Percentiles rank a stretch among this genome's conserved stretches.
Conservation (phyloP, 176 grass and related monocot species). For the Cenchrus purpureus region DNA sequence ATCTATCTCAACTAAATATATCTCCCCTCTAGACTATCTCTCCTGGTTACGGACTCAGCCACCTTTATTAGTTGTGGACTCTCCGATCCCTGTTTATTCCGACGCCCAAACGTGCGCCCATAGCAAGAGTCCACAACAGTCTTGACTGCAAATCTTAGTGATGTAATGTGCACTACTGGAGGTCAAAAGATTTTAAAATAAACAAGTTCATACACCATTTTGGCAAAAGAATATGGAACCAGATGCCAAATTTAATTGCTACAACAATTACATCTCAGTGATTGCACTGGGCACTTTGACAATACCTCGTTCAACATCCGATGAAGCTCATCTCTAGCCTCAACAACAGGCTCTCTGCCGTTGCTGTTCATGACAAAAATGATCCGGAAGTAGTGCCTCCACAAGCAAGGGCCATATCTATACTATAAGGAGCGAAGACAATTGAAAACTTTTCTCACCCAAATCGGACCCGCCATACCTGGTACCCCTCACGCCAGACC, state of each 20-base stretch:
- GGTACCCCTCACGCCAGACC: too few species aligned
- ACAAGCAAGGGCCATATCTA: conserved; percentile 27
- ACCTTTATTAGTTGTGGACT: too few species aligned
- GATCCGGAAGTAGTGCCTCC: conserved; percentile 96
- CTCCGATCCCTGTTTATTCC: too few species aligned
- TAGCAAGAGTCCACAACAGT: too few species aligned
- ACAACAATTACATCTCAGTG: neutral
- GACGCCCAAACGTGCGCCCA: too few species aligned
- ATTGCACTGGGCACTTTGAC: neutral
- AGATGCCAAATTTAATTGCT: neutral
- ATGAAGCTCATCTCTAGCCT: conserved; percentile 86
- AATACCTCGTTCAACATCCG: conserved; percentile 86
- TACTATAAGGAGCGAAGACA: too few species aligned
- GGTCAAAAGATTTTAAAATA: neutral
- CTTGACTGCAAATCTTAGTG: neutral
- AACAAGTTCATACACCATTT: neutral
- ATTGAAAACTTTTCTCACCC: too few species aligned
- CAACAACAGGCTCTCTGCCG: conserved; percentile 86
- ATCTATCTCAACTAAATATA: too few species aligned
- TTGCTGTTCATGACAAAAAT: conserved; percentile 94
- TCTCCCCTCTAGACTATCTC: too few species aligned
- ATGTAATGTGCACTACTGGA: neutral
- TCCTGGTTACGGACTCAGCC: too few species aligned
- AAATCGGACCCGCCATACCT: too few species aligned
- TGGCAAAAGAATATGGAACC: too few species aligned